phyloP scores from a whole-genome alignment of 192 early-diverging fungal species.

The Coemansia sp. region DNA sequence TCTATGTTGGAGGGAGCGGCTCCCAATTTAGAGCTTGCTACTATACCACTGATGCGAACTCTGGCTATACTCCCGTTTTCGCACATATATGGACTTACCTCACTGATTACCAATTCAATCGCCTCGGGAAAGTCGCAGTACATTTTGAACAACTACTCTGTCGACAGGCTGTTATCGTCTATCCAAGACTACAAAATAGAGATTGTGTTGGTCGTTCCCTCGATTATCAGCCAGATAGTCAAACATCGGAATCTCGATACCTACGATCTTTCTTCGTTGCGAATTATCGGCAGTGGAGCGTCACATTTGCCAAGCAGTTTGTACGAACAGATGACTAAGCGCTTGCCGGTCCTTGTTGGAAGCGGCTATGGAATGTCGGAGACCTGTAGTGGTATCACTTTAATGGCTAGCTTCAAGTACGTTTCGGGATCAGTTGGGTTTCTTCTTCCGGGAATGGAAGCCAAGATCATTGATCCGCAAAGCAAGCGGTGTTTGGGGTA shows the following conservation, averaged over 20 bases:
- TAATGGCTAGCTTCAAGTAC: constrained; percentile 18
- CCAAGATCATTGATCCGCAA: constrained; percentile 76
- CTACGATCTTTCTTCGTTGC: constrained; percentile 71
- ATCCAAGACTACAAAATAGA: constrained; percentile 72
- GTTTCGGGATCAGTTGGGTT: constrained; percentile 64
- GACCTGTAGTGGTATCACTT: constrained; percentile 36
- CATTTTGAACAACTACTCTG: constrained; percentile 71
- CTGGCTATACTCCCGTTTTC: constrained; percentile 64
- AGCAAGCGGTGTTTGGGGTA: constrained; percentile 60
- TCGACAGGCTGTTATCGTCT: constrained; percentile 61
- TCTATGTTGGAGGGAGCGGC: not conserved
- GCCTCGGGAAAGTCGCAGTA: constrained; percentile 58
- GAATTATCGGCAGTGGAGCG: constrained; percentile 66
- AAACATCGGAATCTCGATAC: constrained; percentile 67
- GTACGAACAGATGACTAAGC: constrained; percentile 38
- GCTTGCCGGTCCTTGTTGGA: constrained; percentile 36
- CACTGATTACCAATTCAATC: constrained; percentile 23
- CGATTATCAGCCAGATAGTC: constrained; percentile 64
- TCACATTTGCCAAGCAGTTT: constrained; percentile 71
- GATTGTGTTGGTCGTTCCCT: constrained; percentile 62
- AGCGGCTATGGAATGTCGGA: constrained; percentile 71
- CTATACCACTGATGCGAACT: constrained; percentile 11
- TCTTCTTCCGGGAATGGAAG: constrained; percentile 68
- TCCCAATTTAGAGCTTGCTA: too few species aligned
- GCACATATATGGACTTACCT: constrained; percentile 66